A percentile compares a stretch with the other conserved stretches of the same genome.
Conservation (phyloP, 1,139 yeast species). For the Taiozyma sp. region DNA sequence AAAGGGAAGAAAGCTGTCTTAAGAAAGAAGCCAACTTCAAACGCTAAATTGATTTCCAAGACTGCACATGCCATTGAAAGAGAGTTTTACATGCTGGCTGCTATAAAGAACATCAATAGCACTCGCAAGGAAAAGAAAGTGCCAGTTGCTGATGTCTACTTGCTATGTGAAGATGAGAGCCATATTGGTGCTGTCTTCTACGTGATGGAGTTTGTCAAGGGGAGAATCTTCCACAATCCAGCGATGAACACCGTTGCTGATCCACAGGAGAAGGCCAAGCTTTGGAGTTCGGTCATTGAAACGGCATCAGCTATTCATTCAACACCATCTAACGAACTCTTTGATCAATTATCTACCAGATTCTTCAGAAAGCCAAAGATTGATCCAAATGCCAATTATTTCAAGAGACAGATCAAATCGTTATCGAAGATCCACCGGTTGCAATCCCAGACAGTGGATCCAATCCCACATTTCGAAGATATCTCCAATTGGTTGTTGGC, state of each 20-base stretch:
- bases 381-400: conserved; percentile 32
- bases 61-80: conserved; percentile 67
- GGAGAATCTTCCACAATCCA: conserved; percentile 57
- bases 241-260: conserved; percentile 33
- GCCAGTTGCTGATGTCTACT: conserved; percentile 44
- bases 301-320: conserved; percentile 51
- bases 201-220: conserved; percentile 57
- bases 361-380: conserved; percentile 39
- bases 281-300: conserved; percentile 50
- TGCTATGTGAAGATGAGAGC: conserved; percentile 49
- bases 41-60: conserved; percentile 46
- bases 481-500: conserved; percentile 40
- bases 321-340: conserved; percentile 42
- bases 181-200: conserved; percentile 50
- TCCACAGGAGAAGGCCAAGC: conserved; percentile 24
- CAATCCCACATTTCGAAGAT: conserved; percentile 45
- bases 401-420: conserved; percentile 52
- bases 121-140: conserved; percentile 27
- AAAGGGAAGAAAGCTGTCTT: conserved; percentile 43
- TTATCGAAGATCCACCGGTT: conserved; percentile 41
- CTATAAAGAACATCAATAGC: conserved; percentile 33
- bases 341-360: conserved; percentile 39
- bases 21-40: conserved; percentile 59
- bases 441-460: conserved; percentile 48
- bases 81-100: conserved; percentile 52